Evolutionary conservation across 768 basidiomycete species (phyloP).

Genomic region (Neoboletus subvelutipes): DNA sequence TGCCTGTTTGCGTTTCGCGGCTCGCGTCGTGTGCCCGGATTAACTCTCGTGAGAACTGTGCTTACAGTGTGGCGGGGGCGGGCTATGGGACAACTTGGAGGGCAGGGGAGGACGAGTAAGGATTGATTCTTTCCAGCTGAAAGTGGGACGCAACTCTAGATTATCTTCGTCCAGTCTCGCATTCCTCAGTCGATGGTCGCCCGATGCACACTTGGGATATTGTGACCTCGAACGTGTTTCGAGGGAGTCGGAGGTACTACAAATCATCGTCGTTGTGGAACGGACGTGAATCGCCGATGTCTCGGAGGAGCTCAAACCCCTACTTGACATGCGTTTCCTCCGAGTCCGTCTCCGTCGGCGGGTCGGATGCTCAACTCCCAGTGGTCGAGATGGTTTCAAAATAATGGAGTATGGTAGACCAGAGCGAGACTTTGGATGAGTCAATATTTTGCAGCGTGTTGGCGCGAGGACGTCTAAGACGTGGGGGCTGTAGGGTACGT

Average conservation of each 20-base stretch:
- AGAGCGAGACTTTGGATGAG: conserved; percentile 12
- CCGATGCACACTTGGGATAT: too few relatives aligned
- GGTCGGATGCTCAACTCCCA: neutral
- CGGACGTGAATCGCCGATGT: neutral
- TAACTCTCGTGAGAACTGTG: neutral
- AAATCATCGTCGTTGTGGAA: neutral
- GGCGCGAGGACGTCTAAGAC: conserved; percentile 14
- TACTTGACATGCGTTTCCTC: conserved; percentile 15
- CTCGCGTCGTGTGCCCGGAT: neutral
- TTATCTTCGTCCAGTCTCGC: neutral
- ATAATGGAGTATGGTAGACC: too few relatives aligned
- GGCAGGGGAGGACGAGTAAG: neutral
- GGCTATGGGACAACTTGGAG: neutral
- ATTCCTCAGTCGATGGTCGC: neutral
- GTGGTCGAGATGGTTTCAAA: too few relatives aligned
- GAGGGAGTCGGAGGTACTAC: too few relatives aligned
- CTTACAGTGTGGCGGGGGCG: neutral
- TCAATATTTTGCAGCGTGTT: conserved; percentile 7
- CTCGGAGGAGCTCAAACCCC: conserved; percentile 6
- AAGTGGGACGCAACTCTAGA: neutral
- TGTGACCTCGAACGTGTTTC: neutral
- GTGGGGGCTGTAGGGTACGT: conserved; percentile 9
- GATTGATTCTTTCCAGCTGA: neutral
- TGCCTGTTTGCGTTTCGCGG: neutral
- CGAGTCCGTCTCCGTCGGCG: neutral